Percentiles rank a stretch among this genome's conserved stretches.
phyloP scores from a whole-genome alignment of 805 yeast species.

The Ogataea angusta region DNA sequence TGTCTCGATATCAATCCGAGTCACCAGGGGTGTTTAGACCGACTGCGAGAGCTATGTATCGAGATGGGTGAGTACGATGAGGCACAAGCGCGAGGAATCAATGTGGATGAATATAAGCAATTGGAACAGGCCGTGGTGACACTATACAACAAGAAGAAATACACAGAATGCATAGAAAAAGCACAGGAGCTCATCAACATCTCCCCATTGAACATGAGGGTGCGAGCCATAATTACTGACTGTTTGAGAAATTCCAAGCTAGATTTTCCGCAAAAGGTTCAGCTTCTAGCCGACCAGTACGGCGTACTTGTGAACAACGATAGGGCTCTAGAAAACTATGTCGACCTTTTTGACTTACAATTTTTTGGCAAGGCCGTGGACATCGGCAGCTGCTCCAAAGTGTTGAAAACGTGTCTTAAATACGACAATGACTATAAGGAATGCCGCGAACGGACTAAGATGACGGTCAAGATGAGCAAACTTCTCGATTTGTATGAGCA shows the following conservation, averaged over 20 bases:
- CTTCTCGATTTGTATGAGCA: constrained; percentile 40
- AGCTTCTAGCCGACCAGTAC: constrained; percentile 24
- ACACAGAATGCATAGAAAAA: constrained; percentile 28
- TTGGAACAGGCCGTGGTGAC: constrained; percentile 1
- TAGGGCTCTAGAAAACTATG: constrained; percentile 22
- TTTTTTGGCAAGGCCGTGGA: constrained; percentile 26
- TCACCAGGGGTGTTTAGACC: constrained; percentile 46
- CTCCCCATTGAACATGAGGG: constrained; percentile 42
- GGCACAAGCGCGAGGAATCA: constrained; percentile 20
- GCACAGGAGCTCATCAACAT: constrained; percentile 36
- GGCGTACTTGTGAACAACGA: constrained; percentile 22
- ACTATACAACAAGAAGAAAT: constrained; percentile 16
- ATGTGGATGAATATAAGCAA: constrained; percentile 1
- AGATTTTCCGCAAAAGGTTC: constrained; percentile 21
- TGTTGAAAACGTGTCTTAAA: constrained; percentile 57
- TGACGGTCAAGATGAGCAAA: constrained; percentile 44
- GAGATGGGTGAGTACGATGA: constrained; percentile 50
- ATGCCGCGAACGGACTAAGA: constrained; percentile 57
- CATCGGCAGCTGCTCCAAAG: constrained; percentile 14
- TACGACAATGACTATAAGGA: constrained; percentile 67
- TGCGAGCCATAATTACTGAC: constrained; percentile 34
- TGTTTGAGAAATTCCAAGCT: constrained; percentile 20
- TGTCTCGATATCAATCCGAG: constrained; percentile 36
- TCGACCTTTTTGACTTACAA: constrained; percentile 26
- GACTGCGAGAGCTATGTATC: constrained; percentile 46